Conservation (phyloP, 2,329 filamentous ascomycete species). For the Ceratocystiopsis minuta region DNA sequence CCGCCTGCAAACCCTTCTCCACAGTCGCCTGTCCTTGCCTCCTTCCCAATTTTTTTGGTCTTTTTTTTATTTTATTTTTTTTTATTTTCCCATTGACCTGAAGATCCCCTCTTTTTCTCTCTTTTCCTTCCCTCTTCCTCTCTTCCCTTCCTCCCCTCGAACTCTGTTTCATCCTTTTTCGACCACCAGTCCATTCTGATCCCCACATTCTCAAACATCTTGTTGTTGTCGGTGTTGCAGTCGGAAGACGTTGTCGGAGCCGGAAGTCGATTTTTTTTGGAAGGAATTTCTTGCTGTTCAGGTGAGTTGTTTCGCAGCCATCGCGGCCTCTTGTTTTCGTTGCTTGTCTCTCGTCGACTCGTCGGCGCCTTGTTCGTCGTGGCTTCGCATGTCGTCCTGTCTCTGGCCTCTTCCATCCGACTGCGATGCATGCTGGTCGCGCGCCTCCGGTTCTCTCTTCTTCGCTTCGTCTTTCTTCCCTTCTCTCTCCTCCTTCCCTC, state of each 20-base stretch:
- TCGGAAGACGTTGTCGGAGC: constrained; percentile 9
- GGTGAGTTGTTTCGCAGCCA: neutral
- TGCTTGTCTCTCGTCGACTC: neutral
- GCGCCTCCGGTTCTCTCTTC: no score
- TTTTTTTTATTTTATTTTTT: constrained; percentile 5
- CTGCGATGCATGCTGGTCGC: no score
- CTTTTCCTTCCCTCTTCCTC: constrained; percentile 8
- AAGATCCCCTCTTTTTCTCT: constrained; percentile 7
- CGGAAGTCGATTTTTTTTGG: constrained; percentile 7
- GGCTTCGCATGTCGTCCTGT: no score
- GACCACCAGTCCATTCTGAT: neutral
- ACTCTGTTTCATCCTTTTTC: neutral
- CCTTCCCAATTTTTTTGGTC: constrained; percentile 3
- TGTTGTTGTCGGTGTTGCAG: constrained; percentile 11
- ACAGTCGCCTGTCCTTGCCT: constrained; percentile 3
- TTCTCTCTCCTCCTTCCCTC: no score
- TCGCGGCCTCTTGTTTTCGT: neutral
- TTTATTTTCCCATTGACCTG: constrained; percentile 6
- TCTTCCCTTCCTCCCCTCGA: constrained; percentile 7
- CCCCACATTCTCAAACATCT: constrained; percentile 4
- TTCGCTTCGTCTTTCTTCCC: no score
- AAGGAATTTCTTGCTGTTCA: constrained; percentile 2
- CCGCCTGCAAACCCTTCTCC: constrained; percentile 3
- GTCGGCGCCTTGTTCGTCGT: neutral
- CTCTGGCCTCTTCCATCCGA: no score